phyloP scores from a whole-genome alignment of 345 rosid species.

The Euphorbia peplus region DNA sequence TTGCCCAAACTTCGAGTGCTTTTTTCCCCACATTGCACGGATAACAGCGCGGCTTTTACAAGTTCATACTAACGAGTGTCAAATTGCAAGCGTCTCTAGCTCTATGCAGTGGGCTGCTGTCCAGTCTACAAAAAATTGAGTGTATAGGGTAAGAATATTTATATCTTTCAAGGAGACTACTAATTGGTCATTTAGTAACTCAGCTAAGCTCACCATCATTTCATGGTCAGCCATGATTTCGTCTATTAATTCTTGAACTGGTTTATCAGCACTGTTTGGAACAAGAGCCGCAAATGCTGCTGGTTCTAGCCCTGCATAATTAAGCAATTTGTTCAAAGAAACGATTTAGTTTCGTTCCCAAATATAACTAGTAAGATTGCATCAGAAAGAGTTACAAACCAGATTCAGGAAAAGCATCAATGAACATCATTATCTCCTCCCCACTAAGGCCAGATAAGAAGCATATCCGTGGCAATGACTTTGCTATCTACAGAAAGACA shows the following conservation, averaged over 20 bases:
- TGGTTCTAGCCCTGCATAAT: slow-evolving; percentile 57
- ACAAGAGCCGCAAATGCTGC: slow-evolving; percentile 86
- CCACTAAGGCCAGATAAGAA: slow-evolving; percentile 82
- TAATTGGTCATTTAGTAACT: no score
- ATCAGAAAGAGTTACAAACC: slow-evolving; percentile 35
- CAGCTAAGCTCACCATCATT: slow-evolving; percentile 57
- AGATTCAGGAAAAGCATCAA: slow-evolving; percentile 74
- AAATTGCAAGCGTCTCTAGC: no score
- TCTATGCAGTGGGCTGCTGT: slow-evolving; percentile 20
- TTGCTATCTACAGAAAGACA: slow-evolving; percentile 43
- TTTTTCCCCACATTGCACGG: no score
- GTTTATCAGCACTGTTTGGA: slow-evolving; percentile 75
- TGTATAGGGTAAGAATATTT: no score
- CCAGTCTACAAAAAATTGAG: slow-evolving; percentile 42
- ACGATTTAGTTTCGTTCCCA: not conserved
- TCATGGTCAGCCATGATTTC: slow-evolving; percentile 94
- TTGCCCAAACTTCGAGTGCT: no score
- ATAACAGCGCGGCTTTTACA: no score
- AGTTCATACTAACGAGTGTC: no score
- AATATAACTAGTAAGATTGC: not conserved
- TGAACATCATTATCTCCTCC: slow-evolving; percentile 95
- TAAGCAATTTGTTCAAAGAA: not conserved
- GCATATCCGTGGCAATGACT: slow-evolving; percentile 73
- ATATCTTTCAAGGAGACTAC: not conserved
- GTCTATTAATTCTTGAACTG: slow-evolving; percentile 59